Evolutionary conservation across 768 basidiomycete genomes (phyloP), one percentile per base, ranked within the genome.

Genomic region (Boletus pseudo-olivaceus): DNA sequence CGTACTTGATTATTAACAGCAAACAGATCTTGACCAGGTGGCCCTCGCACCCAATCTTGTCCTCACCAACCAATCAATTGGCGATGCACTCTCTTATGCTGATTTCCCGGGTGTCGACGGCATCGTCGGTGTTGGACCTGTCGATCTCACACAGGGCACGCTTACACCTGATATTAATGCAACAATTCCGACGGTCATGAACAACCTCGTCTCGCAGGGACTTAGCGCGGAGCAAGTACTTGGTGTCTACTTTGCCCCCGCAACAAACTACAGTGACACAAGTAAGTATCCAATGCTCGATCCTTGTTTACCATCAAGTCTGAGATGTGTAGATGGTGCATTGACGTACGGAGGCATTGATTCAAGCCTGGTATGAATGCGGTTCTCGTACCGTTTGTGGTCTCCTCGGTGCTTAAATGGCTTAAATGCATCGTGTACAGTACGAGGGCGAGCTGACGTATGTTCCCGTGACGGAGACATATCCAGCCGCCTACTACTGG

Each of bases 1-100:
- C 20, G 38, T 15, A 17, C 27, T n/a, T 15, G 15, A 10, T 42
- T 7, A 10, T 30, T 41, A 26, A 49, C 8, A n/a, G 1, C 4
- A 12, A 2, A 30, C 41, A 71, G 59, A 67, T 44, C 43, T 55
- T 23, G 71, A 73, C 39, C 58, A 60, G 41, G 65, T 68, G 26
- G 58, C 65, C 8, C 47, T 72, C 23, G 58, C 64, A 12, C 32
- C 59, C 17, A 50, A 45, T 38, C 56, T 73, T 34, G 56, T 64
- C 46, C 61, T 72, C 51, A 27, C 34, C 9, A 61, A 60, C 20
- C 71, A 72, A 43, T 63, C 65, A 5, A 72, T 72, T n/a, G 66
- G 65, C 56, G 56, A 53, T 20, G 66, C 64, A 37, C 35, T 57
- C 6, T 35, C 40, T 7, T 63, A 17, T 11, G 47, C 39, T 6